These are phyloP conservation scores for Tetrahymena thermophila DNA, from an alignment of 73 alveolate species.

Conservation along the genomic window DNA sequence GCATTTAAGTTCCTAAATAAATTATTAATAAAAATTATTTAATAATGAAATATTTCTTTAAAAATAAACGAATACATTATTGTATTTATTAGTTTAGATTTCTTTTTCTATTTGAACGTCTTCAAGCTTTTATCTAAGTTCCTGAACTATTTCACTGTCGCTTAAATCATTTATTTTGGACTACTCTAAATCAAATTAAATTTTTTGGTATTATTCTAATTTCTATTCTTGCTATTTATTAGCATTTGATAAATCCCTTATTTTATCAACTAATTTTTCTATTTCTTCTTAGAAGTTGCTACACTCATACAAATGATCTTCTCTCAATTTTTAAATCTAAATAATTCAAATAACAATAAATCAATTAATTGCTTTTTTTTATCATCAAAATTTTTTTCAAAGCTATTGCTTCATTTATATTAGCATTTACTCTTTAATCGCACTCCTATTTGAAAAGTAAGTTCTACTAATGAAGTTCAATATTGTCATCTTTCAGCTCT, in stretches of 20 bases:
- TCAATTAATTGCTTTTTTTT: too few relatives aligned
- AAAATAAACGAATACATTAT: not conserved
- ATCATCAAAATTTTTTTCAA: not conserved
- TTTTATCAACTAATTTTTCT: not conserved
- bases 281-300: not conserved
- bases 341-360: not conserved
- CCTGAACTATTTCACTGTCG: not conserved
- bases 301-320: not conserved
- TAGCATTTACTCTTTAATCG: not conserved
- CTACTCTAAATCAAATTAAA: not conserved
- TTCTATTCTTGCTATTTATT: not conserved
- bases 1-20: not conserved
- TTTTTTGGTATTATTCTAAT: not conserved
- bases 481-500: not conserved
- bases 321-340: not conserved
- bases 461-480: not conserved
- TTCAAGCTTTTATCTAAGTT: not conserved
- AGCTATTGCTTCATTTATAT: not conserved
- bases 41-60: not conserved
- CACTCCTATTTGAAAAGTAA: not conserved
- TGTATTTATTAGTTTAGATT: not conserved
- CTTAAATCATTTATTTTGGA: not conserved
- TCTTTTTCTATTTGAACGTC: not conserved
- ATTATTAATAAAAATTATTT: not conserved
- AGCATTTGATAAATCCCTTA: not conserved